phyloP scores from a whole-genome alignment of 2,329 filamentous ascomycete genomes.

The Colletotrichum graminicola region DNA sequence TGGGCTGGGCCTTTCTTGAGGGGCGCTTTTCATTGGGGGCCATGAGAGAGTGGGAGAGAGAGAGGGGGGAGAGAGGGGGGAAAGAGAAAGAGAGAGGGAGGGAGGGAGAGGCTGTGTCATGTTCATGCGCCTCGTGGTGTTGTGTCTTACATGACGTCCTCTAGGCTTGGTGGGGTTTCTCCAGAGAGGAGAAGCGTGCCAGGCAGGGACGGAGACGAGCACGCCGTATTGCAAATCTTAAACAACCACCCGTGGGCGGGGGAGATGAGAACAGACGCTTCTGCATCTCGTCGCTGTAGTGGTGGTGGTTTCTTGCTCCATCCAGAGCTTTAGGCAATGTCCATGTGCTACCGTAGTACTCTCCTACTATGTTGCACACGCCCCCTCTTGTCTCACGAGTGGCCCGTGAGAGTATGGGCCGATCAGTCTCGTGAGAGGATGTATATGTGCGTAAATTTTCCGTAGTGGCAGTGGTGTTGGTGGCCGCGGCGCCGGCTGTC shows the following conservation, averaged over 20 bases:
- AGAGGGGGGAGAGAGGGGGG: background rate
- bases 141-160: conserved; percentile 38
- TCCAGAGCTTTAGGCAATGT: conserved; percentile 15
- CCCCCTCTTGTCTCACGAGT: conserved; percentile 26
- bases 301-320: conserved; percentile 10
- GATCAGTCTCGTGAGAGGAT: conserved; percentile 9
- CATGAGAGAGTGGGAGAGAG: background rate
- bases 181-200: background rate
- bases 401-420: conserved; percentile 6
- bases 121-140: conserved; percentile 3
- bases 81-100: background rate
- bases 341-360: conserved; percentile 28
- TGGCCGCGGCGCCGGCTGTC: background rate
- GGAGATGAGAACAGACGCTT: background rate
- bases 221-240: conserved; percentile 18
- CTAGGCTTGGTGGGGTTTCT: background rate
- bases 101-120: background rate
- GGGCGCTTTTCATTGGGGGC: background rate
- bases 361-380: conserved; percentile 17
- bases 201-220: conserved; percentile 12
- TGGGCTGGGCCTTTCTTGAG: background rate
- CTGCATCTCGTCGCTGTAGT: conserved; percentile 6
- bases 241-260: background rate
- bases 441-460: conserved; percentile 7
- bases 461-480: background rate